Evolutionary conservation across 192 early-diverging fungal species (phyloP), one percentile per base, ranked within the genome.

Genomic region (Podila minutissima): DNA sequence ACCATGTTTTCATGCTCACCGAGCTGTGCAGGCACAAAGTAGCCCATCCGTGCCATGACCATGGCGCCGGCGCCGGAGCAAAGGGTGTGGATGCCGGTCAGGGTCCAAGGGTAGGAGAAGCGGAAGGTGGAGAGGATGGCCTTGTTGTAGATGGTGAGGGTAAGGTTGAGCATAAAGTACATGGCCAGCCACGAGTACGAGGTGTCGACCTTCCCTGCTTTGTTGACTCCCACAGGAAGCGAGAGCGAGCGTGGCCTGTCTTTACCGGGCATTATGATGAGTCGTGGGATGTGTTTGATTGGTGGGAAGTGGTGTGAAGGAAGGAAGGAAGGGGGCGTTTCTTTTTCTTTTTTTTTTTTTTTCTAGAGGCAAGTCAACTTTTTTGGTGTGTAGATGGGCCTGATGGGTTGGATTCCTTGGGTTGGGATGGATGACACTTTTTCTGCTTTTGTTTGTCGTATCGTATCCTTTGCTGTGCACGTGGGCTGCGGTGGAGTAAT

Each of bases 81-180:
- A 3, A 95, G 69, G 13, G 91, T 92, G 70, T 97, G 96, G 64
- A 95, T 89, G 5, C 93, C 93, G 0, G 96, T 97, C 2, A 97
- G 84, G 9, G 93, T 90, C 96, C 96, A 96, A 8, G 96, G 96
- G 74, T 88, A 95, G 7, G 85, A 85, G 75, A 94, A 97, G n/a
- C 85, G 59, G 65, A 91, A 91, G 66, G 91, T 86, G 53, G 89
- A 86, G 66, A 96, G 84, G 50, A 96, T 91, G 50, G 90, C 88
- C 86, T 97, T 96, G 86, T 93, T 96, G 83, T 93, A 94, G 17
- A 97, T 84, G 6, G 96, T 96, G 9, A 97, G 83, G 7, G 91
- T 76, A 13, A 96, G 87, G 82, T 93, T 94, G 59, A 94, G 83
- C 24, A 87, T 49, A 64, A 96, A 93, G 81, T 96, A 96, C 48